A percentile compares a stretch with the other conserved stretches of the same genome.
These are phyloP conservation scores for Platanthera zijinensis DNA, from an alignment of 106 monocot genomes.

Conservation along the genomic window DNA sequence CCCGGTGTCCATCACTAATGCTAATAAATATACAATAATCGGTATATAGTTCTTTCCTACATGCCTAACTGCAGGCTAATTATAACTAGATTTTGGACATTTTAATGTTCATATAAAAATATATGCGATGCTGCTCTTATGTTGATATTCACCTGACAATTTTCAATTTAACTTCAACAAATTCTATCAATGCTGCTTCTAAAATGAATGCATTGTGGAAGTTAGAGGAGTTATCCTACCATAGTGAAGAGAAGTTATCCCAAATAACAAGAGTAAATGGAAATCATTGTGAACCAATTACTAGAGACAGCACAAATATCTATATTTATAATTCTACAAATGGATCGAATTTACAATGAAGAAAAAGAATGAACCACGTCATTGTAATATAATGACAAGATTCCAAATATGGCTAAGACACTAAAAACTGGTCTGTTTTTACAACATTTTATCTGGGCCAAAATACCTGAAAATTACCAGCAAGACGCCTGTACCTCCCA, in stretches of 20 bases:
- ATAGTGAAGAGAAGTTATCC: background rate
- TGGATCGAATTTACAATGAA: background rate
- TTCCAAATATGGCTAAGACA: background rate
- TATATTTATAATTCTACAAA: background rate
- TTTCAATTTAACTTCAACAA: background rate
- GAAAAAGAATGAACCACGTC: background rate
- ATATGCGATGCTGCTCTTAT: background rate
- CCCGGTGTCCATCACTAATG: background rate
- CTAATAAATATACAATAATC: background rate
- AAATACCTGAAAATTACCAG: constrained; percentile 93
- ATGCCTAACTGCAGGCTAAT: background rate
- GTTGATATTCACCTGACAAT: background rate
- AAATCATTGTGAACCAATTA: background rate
- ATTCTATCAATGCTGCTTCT: background rate
- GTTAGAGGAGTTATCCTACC: background rate
- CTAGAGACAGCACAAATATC: background rate
- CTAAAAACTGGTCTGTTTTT: background rate
- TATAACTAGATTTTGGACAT: background rate
- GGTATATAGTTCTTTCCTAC: background rate
- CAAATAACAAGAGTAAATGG: background rate
- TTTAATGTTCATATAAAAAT: background rate
- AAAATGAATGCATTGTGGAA: too few species aligned
- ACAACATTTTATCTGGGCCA: background rate
- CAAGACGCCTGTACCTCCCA: constrained; percentile 91
- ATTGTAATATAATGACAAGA: background rate